Evolutionary conservation across 2,329 filamentous ascomycete species (phyloP).

Genomic region (Aspergillus hortae): DNA sequence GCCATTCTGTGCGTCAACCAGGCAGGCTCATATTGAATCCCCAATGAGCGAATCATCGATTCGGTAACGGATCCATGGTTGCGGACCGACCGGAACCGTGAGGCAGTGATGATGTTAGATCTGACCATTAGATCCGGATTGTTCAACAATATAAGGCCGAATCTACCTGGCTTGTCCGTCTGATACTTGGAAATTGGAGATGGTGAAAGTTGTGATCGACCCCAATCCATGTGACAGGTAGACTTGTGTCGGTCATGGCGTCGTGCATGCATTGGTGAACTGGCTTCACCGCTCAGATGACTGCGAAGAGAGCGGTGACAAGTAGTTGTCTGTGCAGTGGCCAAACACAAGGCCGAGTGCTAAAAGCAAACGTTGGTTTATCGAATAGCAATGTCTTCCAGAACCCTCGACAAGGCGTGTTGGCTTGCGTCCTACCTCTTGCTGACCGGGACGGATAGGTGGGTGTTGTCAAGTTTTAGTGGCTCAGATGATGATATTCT

Average conservation of each 20-base stretch:
- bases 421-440: neutral
- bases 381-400: too few relatives aligned
- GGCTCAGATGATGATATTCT: constrained; percentile 34
- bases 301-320: too few relatives aligned
- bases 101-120: neutral
- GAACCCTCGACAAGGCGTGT: neutral
- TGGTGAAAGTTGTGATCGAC: too few relatives aligned
- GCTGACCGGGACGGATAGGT: neutral
- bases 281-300: too few relatives aligned
- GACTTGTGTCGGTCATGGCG: too few relatives aligned
- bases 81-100: neutral
- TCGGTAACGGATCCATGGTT: constrained; percentile 2
- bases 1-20: neutral
- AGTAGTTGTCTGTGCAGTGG: too few relatives aligned
- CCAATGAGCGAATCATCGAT: constrained; percentile 1
- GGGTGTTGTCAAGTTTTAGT: neutral
- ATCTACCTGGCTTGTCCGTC: too few relatives aligned
- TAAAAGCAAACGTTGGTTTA: too few relatives aligned
- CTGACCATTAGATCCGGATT: neutral
- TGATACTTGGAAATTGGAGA: too few relatives aligned
- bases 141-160: neutral
- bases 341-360: too few relatives aligned
- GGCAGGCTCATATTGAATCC: neutral
- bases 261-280: too few relatives aligned
- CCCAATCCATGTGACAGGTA: too few relatives aligned